A percentile compares a stretch with the other conserved stretches of the same genome.
phyloP scores from a whole-genome alignment of 345 rosid species.

The Aquilaria sinensis region DNA sequence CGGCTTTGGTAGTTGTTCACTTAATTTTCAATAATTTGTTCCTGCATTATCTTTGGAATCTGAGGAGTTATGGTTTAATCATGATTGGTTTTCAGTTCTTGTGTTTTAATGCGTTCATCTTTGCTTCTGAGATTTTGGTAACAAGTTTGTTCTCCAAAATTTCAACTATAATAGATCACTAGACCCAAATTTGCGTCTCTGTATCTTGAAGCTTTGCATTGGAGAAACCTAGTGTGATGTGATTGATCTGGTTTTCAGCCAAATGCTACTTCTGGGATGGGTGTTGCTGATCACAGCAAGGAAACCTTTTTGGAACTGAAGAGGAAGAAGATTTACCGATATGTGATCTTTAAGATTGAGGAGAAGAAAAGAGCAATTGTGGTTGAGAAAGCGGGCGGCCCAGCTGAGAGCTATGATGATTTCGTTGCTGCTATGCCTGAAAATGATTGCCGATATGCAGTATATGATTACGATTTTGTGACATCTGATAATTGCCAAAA shows the following conservation, averaged over 20 bases:
- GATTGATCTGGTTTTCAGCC: conserved; percentile 31
- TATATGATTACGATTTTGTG: conserved; percentile 59
- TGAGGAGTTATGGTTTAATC: not conserved
- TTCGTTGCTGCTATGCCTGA: conserved; percentile 58
- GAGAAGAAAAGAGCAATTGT: conserved; percentile 54
- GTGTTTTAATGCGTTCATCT: not conserved
- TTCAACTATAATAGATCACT: not conserved
- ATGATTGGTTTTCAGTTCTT: too few species aligned
- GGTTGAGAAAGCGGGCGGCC: conserved; percentile 64
- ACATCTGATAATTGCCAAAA: conserved; percentile 66
- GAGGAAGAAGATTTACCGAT: conserved; percentile 64
- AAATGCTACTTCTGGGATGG: conserved; percentile 81
- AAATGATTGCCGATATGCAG: conserved; percentile 65
- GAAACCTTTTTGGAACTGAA: conserved; percentile 55
- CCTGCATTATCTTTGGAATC: not conserved
- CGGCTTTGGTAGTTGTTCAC: not conserved
- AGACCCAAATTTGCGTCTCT: conserved; percentile 6
- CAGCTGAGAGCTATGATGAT: conserved; percentile 60
- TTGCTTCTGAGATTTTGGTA: not conserved
- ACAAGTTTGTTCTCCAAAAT: not conserved
- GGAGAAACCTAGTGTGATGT: not conserved
- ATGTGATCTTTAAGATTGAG: conserved; percentile 58
- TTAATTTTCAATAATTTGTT: not conserved
- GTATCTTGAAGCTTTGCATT: not conserved
- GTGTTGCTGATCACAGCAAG: conserved; percentile 60